A percentile compares a stretch with the other conserved stretches of the same genome.
phyloP scores from a whole-genome alignment of 2,329 filamentous ascomycete genomes.

The Fusarium fujikuroi region DNA sequence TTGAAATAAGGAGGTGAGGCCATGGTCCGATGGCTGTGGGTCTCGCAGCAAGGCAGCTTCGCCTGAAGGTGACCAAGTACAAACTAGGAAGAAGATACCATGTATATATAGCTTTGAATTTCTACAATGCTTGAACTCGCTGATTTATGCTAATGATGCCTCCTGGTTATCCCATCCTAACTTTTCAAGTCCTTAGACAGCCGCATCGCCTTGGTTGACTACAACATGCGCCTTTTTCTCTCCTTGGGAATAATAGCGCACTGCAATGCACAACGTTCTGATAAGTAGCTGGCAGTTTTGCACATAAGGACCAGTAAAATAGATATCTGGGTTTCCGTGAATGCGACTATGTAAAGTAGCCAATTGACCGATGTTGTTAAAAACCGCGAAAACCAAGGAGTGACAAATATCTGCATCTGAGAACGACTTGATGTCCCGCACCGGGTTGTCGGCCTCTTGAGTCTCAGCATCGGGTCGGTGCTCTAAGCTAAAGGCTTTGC shows the following conservation, averaged over 20 bases:
- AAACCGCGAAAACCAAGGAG: constrained; percentile 92
- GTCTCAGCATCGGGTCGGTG: constrained; percentile 79
- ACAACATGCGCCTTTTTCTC: constrained; percentile 27
- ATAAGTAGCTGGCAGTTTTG: constrained; percentile 95
- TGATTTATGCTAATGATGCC: rapidly evolving
- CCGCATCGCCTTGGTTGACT: neutral
- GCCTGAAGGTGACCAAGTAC: too few species aligned
- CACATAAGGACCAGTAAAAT: constrained; percentile 98
- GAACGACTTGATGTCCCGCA: constrained; percentile 65
- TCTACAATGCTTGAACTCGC: neutral
- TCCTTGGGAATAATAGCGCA: constrained; percentile 24
- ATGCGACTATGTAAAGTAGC: constrained; percentile 95
- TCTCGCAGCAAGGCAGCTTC: too few species aligned
- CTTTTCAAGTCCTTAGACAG: too few species aligned
- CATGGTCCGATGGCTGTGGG: too few species aligned
- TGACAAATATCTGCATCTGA: constrained; percentile 86
- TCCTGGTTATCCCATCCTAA: too few species aligned
- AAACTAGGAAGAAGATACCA: neutral
- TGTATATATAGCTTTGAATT: neutral
- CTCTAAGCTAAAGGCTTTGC: constrained; percentile 95
- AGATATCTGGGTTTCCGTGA: constrained; percentile 91
- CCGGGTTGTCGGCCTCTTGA: constrained; percentile 70
- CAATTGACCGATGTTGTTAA: constrained; percentile 98
- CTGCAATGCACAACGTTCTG: constrained; percentile 74
- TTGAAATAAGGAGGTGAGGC: too few species aligned